These are phyloP conservation scores for Saccharomycopsis amapae DNA, from an alignment of 805 yeast species.

Conservation along the genomic window DNA sequence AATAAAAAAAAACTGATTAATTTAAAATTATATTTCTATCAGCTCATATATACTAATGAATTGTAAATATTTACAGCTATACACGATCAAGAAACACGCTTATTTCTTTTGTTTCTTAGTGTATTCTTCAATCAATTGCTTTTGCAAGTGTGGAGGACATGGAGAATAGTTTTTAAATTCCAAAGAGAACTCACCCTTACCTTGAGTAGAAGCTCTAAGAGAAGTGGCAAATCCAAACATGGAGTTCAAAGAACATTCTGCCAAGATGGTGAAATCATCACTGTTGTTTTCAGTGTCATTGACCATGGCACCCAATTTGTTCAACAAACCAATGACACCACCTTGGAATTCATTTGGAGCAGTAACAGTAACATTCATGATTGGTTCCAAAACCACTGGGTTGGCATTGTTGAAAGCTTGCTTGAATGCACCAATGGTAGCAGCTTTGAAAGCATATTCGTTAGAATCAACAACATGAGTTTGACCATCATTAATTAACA, in stretches of 20 bases:
- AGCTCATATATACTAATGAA: too few relatives aligned
- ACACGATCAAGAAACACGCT: too few relatives aligned
- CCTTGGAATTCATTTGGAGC: conserved; percentile 98
- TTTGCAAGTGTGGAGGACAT: conserved; percentile 84
- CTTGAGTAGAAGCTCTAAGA: conserved; percentile 94
- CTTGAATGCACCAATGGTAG: conserved; percentile 85
- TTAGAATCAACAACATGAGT: conserved; percentile 96
- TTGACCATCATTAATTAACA: conserved; percentile 95
- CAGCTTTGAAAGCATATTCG: conserved; percentile 90
- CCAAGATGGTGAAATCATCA: conserved; percentile 88
- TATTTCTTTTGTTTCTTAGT: conserved; percentile 41
- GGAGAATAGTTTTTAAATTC: conserved; percentile 93
- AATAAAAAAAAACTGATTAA: too few relatives aligned
- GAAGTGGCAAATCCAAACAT: conserved; percentile 96
- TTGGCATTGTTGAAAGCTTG: conserved; percentile 79
- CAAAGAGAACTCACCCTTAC: conserved; percentile 95
- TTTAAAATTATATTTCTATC: too few relatives aligned
- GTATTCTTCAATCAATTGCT: conserved; percentile 78
- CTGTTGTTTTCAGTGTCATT: conserved; percentile 89
- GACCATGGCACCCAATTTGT: conserved; percentile 87
- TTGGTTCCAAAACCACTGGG: conserved; percentile 92
- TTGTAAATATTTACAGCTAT: too few relatives aligned
- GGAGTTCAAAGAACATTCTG: conserved; percentile 94
- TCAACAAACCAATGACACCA: conserved; percentile 79
- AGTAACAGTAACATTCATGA: conserved; percentile 87